phyloP scores from a whole-genome alignment of 805 yeast species.

The Cyberlindnera galapagoensis region DNA sequence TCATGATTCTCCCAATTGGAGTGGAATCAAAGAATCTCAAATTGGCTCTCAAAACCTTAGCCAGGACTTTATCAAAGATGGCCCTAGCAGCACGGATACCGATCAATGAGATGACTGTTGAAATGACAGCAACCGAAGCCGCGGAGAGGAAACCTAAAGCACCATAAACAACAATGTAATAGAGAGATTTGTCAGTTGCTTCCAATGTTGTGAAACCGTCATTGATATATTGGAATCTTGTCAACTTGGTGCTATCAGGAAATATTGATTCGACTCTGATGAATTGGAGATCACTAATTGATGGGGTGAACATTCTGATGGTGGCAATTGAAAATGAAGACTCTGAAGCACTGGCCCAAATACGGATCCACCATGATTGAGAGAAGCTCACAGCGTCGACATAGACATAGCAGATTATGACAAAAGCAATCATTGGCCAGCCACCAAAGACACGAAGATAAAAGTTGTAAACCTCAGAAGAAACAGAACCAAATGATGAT shows the following conservation, averaged over 20 bases:
- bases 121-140: conserved; percentile 50
- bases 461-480: conserved; percentile 61
- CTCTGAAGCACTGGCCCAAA: conserved; percentile 61
- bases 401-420: conserved; percentile 42
- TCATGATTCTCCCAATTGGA: conserved; percentile 94
- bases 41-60: conserved; percentile 67
- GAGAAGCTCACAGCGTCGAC: conserved; percentile 56
- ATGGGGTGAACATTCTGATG: conserved; percentile 19
- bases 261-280: too few relatives aligned
- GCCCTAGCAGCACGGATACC: conserved; percentile 76
- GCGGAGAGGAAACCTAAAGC: conserved; percentile 61
- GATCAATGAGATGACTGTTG: conserved; percentile 52
- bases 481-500: conserved; percentile 80
- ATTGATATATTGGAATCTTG: conserved; percentile 11
- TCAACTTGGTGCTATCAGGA: conserved; percentile 7
- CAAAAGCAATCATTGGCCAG: conserved; percentile 39
- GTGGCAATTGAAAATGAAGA: conserved; percentile 16
- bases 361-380: conserved; percentile 89
- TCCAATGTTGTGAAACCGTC: conserved; percentile 10
- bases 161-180: conserved; percentile 63
- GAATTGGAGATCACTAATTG: conserved; percentile 3
- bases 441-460: conserved; percentile 72
- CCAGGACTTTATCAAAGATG: conserved; percentile 61
- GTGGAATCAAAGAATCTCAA: conserved; percentile 91
- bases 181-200: conserved; percentile 35